Base-by-base conservation (phyloP, 495 filamentous ascomycete species). In the Xylaria flabelliformis region DNA sequence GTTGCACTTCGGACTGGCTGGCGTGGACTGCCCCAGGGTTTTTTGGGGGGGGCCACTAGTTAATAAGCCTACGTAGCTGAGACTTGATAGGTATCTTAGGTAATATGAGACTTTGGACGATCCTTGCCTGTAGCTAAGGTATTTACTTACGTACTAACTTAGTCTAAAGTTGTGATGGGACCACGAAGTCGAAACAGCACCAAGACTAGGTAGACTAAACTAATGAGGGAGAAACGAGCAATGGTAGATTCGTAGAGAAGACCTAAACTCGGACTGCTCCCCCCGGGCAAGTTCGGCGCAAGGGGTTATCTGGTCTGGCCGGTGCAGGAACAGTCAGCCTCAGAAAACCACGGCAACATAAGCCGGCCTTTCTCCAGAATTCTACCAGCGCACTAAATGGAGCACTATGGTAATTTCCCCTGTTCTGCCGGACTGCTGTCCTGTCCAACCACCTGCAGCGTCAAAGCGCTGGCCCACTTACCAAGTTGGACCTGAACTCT, bases 1-100 rank as follows among this genome's bases (percentile, higher is more conserved):
- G 58, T 41, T 51, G 50, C 70, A 44, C 39, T 41, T 51, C 65
- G 46, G 61, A 64, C 21, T 39, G 36, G 36, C 36, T 39, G 36
- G 36, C 36, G 36, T 39, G 8, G 36, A 39, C 36, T 39, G 5
- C 6, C 36, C 36, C 36, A 8, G 36, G 36, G 5, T 39, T 39
- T 39, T 39, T 39, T 39, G 32, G 32, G 21, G 34, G 39, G 39
- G 39, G 39, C 39, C 36, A 39, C 39, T 42, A n/a, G n/a, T n/a
- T n/a, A 42, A 12, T 42, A 13, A 13, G 39, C 39, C 10, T 42
- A 42, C 39, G 39, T 42, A 42, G 39, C 39, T 42, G 39, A 42
- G 39, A 42, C 39, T 42, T 12, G 10, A 12, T 42, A 42, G 12
- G 39, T 50, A 50, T 15, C 17, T 50, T 21, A 21, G 46, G 17